A percentile compares a stretch with the other conserved stretches of the same genome.
Evolutionary conservation across 129 eudicot genomes (phyloP).

Genomic region (Daucus carota): DH1_v3.0 NC_030387.2:41589501-41590000

Average conservation of each 20-base stretch:
- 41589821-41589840: slow-evolving; percentile 7
- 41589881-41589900: not conserved
- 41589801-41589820: slow-evolving; percentile 67
- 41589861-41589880: not conserved
- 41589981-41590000: not conserved
- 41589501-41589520: slow-evolving; percentile 93
- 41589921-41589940: not conserved
- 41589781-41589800: slow-evolving; percentile 91
- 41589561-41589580: slow-evolving; percentile 91
- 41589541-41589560: slow-evolving; percentile 90
- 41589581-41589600: slow-evolving; percentile 91
- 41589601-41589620: slow-evolving; percentile 41
- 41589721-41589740: slow-evolving; percentile 84
- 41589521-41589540: slow-evolving; percentile 88
- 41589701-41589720: not conserved
- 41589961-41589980: not conserved
- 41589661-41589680: not conserved
- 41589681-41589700: not conserved
- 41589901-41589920: not conserved
- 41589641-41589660: not conserved
- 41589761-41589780: slow-evolving; percentile 89
- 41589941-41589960: not conserved
- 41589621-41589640: not conserved
- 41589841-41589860: not conserved
- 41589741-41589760: slow-evolving; percentile 87